Evolutionary conservation across 148 eudicot genomes (phyloP).

Genomic region (Cornus florida): DNA sequence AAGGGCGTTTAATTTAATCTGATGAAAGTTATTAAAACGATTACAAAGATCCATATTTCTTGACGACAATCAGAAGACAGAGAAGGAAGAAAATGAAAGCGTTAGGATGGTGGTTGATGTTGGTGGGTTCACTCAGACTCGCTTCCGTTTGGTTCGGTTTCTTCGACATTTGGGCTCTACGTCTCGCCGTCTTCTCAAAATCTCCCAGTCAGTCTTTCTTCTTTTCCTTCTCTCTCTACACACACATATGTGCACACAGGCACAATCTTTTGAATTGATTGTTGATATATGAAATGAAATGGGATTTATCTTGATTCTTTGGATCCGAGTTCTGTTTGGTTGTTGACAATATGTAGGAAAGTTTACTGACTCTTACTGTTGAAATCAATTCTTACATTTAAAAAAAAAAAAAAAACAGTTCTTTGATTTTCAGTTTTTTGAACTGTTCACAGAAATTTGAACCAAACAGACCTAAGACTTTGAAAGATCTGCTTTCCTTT

Average conservation of each 20-base stretch:
- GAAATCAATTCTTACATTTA: not conserved
- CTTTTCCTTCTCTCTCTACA: not conserved
- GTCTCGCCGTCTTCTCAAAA: conserved; percentile 73
- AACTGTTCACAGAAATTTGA: no score
- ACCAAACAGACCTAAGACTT: not conserved
- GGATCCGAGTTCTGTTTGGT: not conserved
- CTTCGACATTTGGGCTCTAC: conserved; percentile 89
- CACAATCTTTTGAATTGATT: not conserved
- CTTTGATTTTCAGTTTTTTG: no score
- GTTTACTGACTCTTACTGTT: not conserved
- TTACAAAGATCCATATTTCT: no score
- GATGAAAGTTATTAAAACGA: no score
- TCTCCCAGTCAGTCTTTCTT: conserved; percentile 41
- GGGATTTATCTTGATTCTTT: not conserved
- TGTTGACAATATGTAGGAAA: not conserved
- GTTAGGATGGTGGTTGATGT: conserved; percentile 71
- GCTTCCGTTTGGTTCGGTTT: conserved; percentile 90
- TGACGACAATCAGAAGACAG: not conserved
- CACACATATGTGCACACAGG: not conserved
- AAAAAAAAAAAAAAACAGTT: no score
- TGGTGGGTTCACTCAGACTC: conserved; percentile 63
- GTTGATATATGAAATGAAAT: not conserved
- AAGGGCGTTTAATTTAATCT: no score
- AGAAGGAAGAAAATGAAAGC: conserved; percentile 45
- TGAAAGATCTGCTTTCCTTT: no score